A percentile compares a stretch with the other conserved stretches of the same genome.
phyloP scores from a whole-genome alignment of 2,329 filamentous ascomycete species.

The Hypoxylon sp. region DNA sequence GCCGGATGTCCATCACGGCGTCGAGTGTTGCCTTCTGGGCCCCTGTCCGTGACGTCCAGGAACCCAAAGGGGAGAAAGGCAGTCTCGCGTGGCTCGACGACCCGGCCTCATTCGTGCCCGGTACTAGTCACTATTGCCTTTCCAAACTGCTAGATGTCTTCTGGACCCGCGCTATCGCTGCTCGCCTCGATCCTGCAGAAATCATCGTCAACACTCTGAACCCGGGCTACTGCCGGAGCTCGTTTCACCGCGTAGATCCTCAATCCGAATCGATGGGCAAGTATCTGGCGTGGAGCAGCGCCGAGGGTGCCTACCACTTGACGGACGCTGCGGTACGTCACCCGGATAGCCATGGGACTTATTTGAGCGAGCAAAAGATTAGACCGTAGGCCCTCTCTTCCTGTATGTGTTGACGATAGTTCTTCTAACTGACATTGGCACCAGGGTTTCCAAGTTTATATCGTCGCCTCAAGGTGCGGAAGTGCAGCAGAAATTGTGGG shows the following conservation, averaged over 20 bases:
- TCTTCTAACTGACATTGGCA: background rate
- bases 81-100: conserved; percentile 29
- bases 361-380: conserved; percentile 30
- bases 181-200: conserved; percentile 16
- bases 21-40: conserved; percentile 31
- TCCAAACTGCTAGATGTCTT: conserved; percentile 34
- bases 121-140: conserved; percentile 24
- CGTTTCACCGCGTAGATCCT: conserved; percentile 30
- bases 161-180: conserved; percentile 27
- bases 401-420: background rate
- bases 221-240: conserved; percentile 30
- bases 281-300: conserved; percentile 20
- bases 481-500: conserved; percentile 25
- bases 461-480: conserved; percentile 14
- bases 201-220: conserved; percentile 32
- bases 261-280: background rate
- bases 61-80: conserved; percentile 16
- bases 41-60: conserved; percentile 5
- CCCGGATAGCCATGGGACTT: conserved; percentile 23
- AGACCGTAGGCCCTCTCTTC: conserved; percentile 21
- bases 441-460: conserved; percentile 21
- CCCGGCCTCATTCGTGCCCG: conserved; percentile 26
- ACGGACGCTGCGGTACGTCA: conserved; percentile 28
- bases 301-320: conserved; percentile 22
- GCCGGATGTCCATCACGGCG: conserved; percentile 31